A percentile compares a stretch with the other conserved stretches of the same genome.
Evolutionary conservation across 345 rosid genomes (phyloP).

Genomic region (Acer negundo): DNA sequence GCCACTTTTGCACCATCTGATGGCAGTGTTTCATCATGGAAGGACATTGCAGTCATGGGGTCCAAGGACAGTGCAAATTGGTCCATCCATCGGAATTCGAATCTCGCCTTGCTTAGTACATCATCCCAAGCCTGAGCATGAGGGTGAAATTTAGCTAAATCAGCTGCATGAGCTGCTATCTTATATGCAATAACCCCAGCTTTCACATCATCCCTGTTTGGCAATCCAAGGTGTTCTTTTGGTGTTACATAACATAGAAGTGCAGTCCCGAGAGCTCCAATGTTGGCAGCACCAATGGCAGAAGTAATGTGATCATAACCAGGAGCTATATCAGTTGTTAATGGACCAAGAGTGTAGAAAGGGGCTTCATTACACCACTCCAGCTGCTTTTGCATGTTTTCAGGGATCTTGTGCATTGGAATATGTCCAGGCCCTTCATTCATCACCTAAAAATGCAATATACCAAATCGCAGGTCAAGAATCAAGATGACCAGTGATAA

Average conservation of each 20-base stretch:
- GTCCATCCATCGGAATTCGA: slow-evolving; percentile 98
- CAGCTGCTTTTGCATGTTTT: slow-evolving; percentile 96
- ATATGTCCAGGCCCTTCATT: slow-evolving; percentile 99
- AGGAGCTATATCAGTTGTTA: slow-evolving; percentile 96
- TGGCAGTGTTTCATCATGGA: slow-evolving; percentile 97
- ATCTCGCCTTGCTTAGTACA: slow-evolving; percentile 92
- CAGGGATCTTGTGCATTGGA: slow-evolving; percentile 98
- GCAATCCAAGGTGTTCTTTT: slow-evolving; percentile 97
- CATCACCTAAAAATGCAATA: slow-evolving; percentile 65
- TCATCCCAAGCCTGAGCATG: slow-evolving; percentile 98
- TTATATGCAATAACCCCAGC: slow-evolving; percentile 97
- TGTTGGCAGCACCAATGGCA: slow-evolving; percentile 98
- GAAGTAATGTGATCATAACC: slow-evolving; percentile 99
- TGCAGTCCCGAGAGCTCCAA: slow-evolving; percentile 98
- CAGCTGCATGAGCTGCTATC: slow-evolving; percentile 98
- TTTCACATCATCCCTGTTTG: slow-evolving; percentile 97
- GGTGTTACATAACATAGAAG: slow-evolving; percentile 99
- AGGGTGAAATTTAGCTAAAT: slow-evolving; percentile 94
- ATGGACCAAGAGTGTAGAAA: slow-evolving; percentile 95
- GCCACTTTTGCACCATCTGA: slow-evolving; percentile 99
- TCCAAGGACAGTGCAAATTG: slow-evolving; percentile 97
- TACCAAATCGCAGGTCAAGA: background rate
- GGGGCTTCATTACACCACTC: slow-evolving; percentile 99
- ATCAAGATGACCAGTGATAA: background rate
- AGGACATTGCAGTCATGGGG: slow-evolving; percentile 97